Base-by-base conservation (phyloP, 306 rosid genomes). In the Urtica urens region DNA sequence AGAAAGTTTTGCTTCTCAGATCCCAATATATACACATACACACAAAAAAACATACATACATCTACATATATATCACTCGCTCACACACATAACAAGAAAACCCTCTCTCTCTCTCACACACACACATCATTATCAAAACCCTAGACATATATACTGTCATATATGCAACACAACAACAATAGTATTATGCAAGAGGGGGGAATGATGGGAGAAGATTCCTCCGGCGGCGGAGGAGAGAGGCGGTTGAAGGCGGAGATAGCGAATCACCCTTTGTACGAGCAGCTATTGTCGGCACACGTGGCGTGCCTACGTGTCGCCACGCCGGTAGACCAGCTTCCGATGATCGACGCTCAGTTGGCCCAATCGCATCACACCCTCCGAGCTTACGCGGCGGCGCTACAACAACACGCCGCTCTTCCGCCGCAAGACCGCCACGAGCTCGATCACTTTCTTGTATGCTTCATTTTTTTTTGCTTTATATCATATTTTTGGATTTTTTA, bases 281-380 rank as follows among this genome's bases (percentile, higher is more conserved):
- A 85, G 68, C 81, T 92, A 14, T 74, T 92, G 0, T 52, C 93
- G 0, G 96, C 99, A 0, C 99, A 92, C 44, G 93, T 92, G 39
- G 64, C 87, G 1, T 92, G 99, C 24, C 87, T 92, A 4, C 78
- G 96, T 0, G 99, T 92, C 1, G 99, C 99, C 14, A 92, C 99
- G 10, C 99, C 99, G 3, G 82, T 90, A 57, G 99, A 92, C 38
- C 94, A 92, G 80, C 53, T 92, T 31, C 99, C 96, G 0, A 40
- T 92, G 29, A 85, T 92, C 40, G 99, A 92, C 7, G 79, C 96
- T 4, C 99, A 92, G 94, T 55, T 92, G n/a, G 55, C 87, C 2
- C 99, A 85, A 23, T 79, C 94, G 7, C 92, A 85, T 35, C 85
- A 85, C 63, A 66, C 85, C 21, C 67, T 92, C 1, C 83, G 94